Base-by-base conservation (phyloP, 768 basidiomycete species). In the Chalciporus chontae region DNA sequence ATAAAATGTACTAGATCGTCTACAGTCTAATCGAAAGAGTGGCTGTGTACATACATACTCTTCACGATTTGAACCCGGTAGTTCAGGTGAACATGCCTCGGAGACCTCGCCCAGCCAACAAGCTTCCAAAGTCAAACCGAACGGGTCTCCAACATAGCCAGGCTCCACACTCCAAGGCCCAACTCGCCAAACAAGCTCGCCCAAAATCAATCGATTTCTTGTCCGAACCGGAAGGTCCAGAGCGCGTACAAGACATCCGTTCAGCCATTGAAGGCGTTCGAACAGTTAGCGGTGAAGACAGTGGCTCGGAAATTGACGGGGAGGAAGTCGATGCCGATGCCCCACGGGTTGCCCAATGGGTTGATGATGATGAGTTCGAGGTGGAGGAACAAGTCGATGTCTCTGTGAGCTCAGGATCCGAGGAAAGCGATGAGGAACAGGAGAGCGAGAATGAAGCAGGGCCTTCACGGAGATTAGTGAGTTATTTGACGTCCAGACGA, bases 301-400 rank as follows among this genome's bases (percentile, higher is more conserved):
- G 52, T 5, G 61, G 58, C n/a, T 49, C 50, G 4, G 73, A 76
- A 48, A 63, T 67, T 5, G 45, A 41, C 14, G 14, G 15, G 24
- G 40, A 36, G 24, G 50, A 41, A 1, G 18, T 13, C 9, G 23
- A 45, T 19, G 37, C 13, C 17, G 38, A 85, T 60, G 72, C 70
- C 2, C 80, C 82, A 8, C 72, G 83, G n/a, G 70, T 83, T 23
- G 77, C 74, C 13, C 81, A 80, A 56, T 87, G 83, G 81, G 69
- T 77, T 4, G 81, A 78, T 39, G 80, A 81, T 46, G 71, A 69
- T 6, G 67, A 69, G 60, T 47, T 77, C 14, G 66, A 67, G 21
- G 51, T 50, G 56, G 55, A 49, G 55, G 55, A 39, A 8, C 24
- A 40, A 15, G 57, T 50, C 8, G 47, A 48, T 10, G 43, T 24